phyloP scores from a whole-genome alignment of 2,329 filamentous ascomycete genomes.

The Aspergillus piperis region DNA sequence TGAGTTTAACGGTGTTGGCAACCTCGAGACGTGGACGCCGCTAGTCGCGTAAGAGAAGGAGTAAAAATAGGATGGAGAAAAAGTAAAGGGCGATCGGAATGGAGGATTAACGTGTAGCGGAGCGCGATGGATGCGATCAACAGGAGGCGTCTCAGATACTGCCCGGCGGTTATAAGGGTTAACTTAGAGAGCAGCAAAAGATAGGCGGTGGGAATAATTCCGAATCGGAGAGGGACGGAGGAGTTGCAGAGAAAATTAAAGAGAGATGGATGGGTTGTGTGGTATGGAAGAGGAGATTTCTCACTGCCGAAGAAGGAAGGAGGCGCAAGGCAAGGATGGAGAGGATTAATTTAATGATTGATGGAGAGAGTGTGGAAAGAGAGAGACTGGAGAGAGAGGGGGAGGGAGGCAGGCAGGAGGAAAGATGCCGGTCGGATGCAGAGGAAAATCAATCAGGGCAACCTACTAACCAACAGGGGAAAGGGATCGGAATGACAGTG shows the following conservation, averaged over 20 bases:
- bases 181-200: conserved; percentile 10
- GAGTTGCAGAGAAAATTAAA: conserved; percentile 1
- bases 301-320: conserved; percentile 11
- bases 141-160: conserved; percentile 14
- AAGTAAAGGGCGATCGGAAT: conserved; percentile 7
- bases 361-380: conserved; percentile 1
- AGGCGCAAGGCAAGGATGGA: conserved; percentile 21
- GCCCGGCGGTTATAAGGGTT: conserved; percentile 11
- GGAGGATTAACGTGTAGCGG: conserved; percentile 17
- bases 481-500: background rate
- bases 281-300: background rate
- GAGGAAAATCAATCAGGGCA: conserved; percentile 10
- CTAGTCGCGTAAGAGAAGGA: background rate
- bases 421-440: conserved; percentile 9
- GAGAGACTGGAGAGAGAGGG: conserved; percentile 5
- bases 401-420: conserved; percentile 8
- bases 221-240: conserved; percentile 10
- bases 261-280: background rate
- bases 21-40: background rate
- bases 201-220: conserved; percentile 12
- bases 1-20: conserved; percentile 4
- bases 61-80: conserved; percentile 10
- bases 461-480: conserved; percentile 1
- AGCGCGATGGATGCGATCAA: conserved; percentile 19
- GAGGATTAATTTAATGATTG: conserved; percentile 17